These are phyloP conservation scores for Ogataea polymorpha DNA, from an alignment of 805 yeast species.

Conservation along the genomic window DNA sequence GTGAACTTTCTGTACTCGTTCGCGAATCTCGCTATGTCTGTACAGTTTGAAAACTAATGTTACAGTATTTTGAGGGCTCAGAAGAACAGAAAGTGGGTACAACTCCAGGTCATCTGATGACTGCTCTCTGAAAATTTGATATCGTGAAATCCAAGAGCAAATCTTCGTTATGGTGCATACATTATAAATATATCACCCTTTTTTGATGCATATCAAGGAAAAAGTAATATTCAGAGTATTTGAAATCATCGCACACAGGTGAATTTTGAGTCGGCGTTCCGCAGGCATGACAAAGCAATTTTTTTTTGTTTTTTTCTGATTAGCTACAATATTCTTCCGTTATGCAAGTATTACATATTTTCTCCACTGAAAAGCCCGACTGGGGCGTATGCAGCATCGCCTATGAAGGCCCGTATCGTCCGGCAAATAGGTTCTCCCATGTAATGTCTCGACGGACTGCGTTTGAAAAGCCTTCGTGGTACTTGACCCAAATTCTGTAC, in stretches of 20 bases:
- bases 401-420: background rate
- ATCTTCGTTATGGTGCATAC: background rate
- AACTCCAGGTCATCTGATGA: no score
- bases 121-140: no score
- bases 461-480: slow-evolving; percentile 86
- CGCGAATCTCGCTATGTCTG: no score
- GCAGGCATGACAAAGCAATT: background rate
- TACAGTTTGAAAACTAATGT: no score
- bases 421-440: slow-evolving; percentile 63
- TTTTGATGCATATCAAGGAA: background rate
- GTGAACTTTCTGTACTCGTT: background rate
- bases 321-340: background rate
- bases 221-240: background rate
- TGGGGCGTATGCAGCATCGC: background rate
- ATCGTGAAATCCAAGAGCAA: background rate
- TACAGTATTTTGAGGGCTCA: no score
- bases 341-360: background rate
- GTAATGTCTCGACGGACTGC: slow-evolving; percentile 83
- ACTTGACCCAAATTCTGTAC: slow-evolving; percentile 76
- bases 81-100: no score
- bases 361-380: background rate
- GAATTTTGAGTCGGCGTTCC: background rate
- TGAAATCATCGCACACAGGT: background rate
- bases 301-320: background rate
- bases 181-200: no score